phyloP scores from a whole-genome alignment of 2,329 filamentous ascomycete species.

The Verticillium zaregamsianum region DNA sequence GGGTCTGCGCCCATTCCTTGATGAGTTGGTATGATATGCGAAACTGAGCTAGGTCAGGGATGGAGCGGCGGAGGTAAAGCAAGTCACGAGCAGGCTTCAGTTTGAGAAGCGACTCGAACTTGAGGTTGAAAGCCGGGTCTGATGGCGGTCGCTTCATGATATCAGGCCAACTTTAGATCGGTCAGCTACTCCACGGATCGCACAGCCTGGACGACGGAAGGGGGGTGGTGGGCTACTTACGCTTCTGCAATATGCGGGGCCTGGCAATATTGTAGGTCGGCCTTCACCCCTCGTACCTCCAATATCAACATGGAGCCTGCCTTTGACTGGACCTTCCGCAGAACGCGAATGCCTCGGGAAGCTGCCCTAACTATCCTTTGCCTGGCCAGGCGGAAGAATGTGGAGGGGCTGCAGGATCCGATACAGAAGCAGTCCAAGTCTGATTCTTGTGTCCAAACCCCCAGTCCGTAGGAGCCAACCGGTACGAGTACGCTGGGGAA shows the following conservation, averaged over 20 bases:
- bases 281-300: conserved; percentile 50
- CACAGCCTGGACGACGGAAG: too few species aligned
- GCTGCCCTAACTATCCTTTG: conserved; percentile 48
- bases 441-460: conserved; percentile 56
- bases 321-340: conserved; percentile 54
- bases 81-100: conserved; percentile 62
- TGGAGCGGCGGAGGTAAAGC: conserved; percentile 53
- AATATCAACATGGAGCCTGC: conserved; percentile 63
- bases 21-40: conserved; percentile 55
- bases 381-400: conserved; percentile 56
- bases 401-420: conserved; percentile 54
- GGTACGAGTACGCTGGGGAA: conserved; percentile 47
- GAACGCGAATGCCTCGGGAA: conserved; percentile 38
- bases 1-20: conserved; percentile 56
- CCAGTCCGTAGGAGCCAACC: conserved; percentile 63
- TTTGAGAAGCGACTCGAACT: conserved; percentile 53
- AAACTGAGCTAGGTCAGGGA: conserved; percentile 57
- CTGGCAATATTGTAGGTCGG: conserved; percentile 65
- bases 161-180: conserved; percentile 35
- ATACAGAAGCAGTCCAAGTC: conserved; percentile 65
- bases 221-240: conserved; percentile 22
- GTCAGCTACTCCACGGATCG: neutral
- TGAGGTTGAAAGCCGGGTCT: conserved; percentile 51
- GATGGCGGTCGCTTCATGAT: conserved; percentile 41
- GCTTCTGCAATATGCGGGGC: conserved; percentile 50